Percentiles rank a stretch among this genome's conserved stretches.
Evolutionary conservation across 1,284 basidiomycete genomes (phyloP).

Genomic region (Ceratobasidium theobromae): DNA sequence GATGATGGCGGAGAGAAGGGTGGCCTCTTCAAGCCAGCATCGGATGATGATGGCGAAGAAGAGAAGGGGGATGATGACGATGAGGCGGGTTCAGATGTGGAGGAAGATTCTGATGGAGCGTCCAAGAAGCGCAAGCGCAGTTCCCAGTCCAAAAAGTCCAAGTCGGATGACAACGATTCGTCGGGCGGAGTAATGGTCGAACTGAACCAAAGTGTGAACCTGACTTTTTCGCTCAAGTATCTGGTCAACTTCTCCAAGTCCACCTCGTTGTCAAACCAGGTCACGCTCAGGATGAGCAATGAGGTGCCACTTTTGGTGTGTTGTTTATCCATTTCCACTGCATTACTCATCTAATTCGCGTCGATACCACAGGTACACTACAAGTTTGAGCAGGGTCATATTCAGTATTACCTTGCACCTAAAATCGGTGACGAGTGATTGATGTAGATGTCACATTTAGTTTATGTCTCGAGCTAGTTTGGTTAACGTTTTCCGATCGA

Average conservation of each 20-base stretch:
- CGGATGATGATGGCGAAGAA: conserved; percentile 38
- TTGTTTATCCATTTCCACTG: conserved; percentile 34
- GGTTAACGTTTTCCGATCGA: neutral
- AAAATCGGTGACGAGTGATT: conserved; percentile 80
- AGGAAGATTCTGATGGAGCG: conserved; percentile 38
- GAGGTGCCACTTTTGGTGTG: conserved; percentile 86
- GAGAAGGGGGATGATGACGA: conserved; percentile 42
- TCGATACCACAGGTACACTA: conserved; percentile 67
- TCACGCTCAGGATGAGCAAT: conserved; percentile 85
- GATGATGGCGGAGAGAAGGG: conserved; percentile 51
- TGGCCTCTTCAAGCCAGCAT: conserved; percentile 17
- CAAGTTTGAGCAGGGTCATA: conserved; percentile 78
- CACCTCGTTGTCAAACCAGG: conserved; percentile 69
- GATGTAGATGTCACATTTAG: too few species aligned
- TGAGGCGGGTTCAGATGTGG: conserved; percentile 42
- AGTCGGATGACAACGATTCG: conserved; percentile 42
- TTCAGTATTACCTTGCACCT: conserved; percentile 85
- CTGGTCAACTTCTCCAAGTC: conserved; percentile 97
- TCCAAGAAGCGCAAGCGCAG: conserved; percentile 64
- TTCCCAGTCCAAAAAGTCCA: conserved; percentile 35
- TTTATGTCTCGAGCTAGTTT: too few species aligned
- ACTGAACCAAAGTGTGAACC: conserved; percentile 86
- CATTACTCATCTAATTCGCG: conserved; percentile 7
- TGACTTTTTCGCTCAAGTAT: conserved; percentile 98
- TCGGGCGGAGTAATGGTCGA: conserved; percentile 71